Evolutionary conservation across 306 rosid species (phyloP).

Genomic region (Cucurbita argyrosperma): DNA sequence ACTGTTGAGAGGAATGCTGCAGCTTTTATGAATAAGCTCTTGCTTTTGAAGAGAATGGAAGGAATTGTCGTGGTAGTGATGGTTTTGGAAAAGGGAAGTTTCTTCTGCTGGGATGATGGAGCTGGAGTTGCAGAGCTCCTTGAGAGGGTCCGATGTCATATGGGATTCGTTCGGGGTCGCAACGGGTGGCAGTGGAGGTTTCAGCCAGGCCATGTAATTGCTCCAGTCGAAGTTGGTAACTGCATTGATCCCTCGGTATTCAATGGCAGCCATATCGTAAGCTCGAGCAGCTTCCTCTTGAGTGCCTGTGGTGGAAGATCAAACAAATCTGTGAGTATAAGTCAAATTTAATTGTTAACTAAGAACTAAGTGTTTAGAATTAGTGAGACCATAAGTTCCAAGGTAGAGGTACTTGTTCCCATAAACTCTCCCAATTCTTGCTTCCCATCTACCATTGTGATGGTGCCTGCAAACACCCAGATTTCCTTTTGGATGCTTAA

Average conservation of each 20-base stretch:
- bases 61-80: constrained; percentile 2
- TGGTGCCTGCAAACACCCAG: constrained; percentile 43
- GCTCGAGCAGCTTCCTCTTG: constrained; percentile 93
- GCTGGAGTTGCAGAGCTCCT: not conserved
- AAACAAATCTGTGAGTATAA: not conserved
- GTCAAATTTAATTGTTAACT: not conserved
- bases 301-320: constrained; percentile 28
- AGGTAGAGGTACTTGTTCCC: constrained; percentile 95
- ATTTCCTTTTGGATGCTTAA: no score
- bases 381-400: constrained; percentile 69
- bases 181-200: constrained; percentile 45
- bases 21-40: constrained; percentile 16
- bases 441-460: constrained; percentile 95
- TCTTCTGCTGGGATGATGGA: constrained; percentile 9
- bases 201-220: constrained; percentile 64
- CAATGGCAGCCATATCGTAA: constrained; percentile 84
- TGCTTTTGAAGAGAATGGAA: constrained; percentile 20
- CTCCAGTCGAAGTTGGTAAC: constrained; percentile 84
- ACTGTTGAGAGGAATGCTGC: not conserved
- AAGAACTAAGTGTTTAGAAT: not conserved
- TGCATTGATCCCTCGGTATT: constrained; percentile 74
- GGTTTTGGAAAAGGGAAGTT: constrained; percentile 13
- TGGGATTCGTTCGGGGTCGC: not conserved
- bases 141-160: not conserved
- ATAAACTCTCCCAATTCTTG: constrained; percentile 83